Conservation (phyloP, 345 rosid genomes). For the Eucalyptus erythrocorys region DNA sequence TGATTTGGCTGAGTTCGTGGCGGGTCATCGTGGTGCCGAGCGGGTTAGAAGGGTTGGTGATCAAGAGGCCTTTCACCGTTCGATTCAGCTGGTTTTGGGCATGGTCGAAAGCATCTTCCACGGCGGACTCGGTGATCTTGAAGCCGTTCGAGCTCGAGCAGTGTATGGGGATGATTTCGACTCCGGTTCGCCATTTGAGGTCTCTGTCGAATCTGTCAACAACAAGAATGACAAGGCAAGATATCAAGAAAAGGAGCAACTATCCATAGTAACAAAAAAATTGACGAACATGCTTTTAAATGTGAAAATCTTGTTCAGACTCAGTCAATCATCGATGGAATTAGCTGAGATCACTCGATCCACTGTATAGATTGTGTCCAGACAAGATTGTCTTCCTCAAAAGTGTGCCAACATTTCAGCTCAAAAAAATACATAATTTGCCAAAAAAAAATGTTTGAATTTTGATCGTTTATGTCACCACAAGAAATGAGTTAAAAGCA, state of each 20-base stretch:
- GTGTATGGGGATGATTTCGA: slow-evolving; percentile 50
- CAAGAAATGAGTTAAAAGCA: neutral
- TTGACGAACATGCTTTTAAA: neutral
- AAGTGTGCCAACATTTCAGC: neutral
- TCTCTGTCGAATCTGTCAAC: slow-evolving; percentile 60
- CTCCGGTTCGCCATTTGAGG: slow-evolving; percentile 71
- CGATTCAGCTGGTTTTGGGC: slow-evolving; percentile 32
- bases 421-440: neutral
- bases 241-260: neutral
- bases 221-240: neutral
- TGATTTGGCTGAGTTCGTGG: slow-evolving; percentile 39
- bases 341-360: neutral
- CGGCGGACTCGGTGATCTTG: slow-evolving; percentile 36
- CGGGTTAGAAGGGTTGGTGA: slow-evolving; percentile 91
- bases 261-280: neutral
- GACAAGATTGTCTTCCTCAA: neutral
- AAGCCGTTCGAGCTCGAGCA: slow-evolving; percentile 45
- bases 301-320: neutral
- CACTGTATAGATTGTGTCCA: neutral
- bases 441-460: neutral
- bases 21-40: slow-evolving; percentile 62
- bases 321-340: neutral
- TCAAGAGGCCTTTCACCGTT: slow-evolving; percentile 56
- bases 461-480: neutral
- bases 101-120: slow-evolving; percentile 53